Evolutionary conservation across 257 asterid species (phyloP).

Genomic region (Solanum pimpinellifolium): DNA sequence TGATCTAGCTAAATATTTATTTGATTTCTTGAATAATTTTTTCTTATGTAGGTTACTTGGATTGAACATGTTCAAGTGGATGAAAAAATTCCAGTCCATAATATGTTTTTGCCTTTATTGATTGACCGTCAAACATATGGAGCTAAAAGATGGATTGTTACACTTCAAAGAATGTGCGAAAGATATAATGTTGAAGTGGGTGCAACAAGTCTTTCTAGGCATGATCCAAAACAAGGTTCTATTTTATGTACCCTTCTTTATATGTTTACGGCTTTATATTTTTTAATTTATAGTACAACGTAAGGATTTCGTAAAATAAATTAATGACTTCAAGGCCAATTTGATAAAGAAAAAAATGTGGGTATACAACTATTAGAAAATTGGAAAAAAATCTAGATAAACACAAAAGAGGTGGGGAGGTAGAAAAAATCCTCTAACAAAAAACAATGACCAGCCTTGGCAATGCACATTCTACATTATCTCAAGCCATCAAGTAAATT

Average conservation of each 20-base stretch:
- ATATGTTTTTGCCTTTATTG: constrained; percentile 40
- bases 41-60: constrained; percentile 54
- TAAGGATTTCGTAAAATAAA: neutral
- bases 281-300: neutral
- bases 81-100: constrained; percentile 36
- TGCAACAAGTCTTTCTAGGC: constrained; percentile 4
- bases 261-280: neutral
- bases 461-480: no score
- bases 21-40: neutral
- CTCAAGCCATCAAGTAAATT: no score
- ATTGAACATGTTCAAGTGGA: constrained; percentile 74
- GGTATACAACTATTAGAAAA: no score
- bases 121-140: constrained; percentile 47
- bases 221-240: constrained; percentile 43
- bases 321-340: no score
- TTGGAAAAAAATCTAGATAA: no score
- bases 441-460: no score
- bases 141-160: constrained; percentile 53
- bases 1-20: neutral
- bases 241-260: neutral
- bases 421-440: no score
- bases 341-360: no score
- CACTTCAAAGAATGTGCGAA: constrained; percentile 56
- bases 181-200: constrained; percentile 36
- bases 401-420: no score